Evolutionary conservation across 2,329 filamentous ascomycete genomes (phyloP).

Genomic region (Scopulariopsis brevicaulis): DNA sequence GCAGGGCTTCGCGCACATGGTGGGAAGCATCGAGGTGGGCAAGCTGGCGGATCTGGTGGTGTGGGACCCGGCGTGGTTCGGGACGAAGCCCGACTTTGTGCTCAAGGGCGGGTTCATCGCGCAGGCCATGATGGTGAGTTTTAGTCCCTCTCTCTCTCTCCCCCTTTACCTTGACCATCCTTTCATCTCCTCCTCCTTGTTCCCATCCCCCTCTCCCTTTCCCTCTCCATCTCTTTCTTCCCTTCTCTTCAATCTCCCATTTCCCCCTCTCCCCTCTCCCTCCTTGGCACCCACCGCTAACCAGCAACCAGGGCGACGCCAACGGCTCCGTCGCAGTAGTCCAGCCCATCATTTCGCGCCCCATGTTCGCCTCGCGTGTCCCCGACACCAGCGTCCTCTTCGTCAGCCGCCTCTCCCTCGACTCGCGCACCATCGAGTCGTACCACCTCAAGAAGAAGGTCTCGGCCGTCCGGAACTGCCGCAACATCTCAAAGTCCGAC

Average conservation of each 20-base stretch:
- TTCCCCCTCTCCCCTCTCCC: conserved; percentile 3
- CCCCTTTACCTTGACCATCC: no score
- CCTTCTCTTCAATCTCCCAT: background rate
- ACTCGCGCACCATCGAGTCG: conserved; percentile 50
- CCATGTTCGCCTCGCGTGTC: conserved; percentile 73
- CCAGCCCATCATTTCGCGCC: conserved; percentile 70
- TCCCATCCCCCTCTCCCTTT: background rate
- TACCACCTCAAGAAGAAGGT: conserved; percentile 73
- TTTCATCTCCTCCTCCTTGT: background rate
- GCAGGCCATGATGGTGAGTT: conserved; percentile 67
- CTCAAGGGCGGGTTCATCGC: conserved; percentile 83
- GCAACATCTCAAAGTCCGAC: conserved; percentile 66
- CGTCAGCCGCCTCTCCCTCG: conserved; percentile 64
- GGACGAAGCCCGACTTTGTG: conserved; percentile 70
- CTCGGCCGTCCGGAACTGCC: conserved; percentile 67
- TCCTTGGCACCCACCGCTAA: background rate
- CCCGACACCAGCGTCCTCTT: conserved; percentile 69
- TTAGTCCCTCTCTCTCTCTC: background rate
- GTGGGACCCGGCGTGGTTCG: conserved; percentile 80
- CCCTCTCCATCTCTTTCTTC: background rate
- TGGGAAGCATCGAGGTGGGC: conserved; percentile 79
- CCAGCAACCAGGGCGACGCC: conserved; percentile 52
- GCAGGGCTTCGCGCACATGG: conserved; percentile 78
- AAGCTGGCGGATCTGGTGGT: conserved; percentile 84
- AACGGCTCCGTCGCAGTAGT: conserved; percentile 82